Evolutionary conservation across 2,329 filamentous ascomycete genomes (phyloP), one percentile per base, ranked within the genome.

Genomic region (Rutstroemia sp.): DNA sequence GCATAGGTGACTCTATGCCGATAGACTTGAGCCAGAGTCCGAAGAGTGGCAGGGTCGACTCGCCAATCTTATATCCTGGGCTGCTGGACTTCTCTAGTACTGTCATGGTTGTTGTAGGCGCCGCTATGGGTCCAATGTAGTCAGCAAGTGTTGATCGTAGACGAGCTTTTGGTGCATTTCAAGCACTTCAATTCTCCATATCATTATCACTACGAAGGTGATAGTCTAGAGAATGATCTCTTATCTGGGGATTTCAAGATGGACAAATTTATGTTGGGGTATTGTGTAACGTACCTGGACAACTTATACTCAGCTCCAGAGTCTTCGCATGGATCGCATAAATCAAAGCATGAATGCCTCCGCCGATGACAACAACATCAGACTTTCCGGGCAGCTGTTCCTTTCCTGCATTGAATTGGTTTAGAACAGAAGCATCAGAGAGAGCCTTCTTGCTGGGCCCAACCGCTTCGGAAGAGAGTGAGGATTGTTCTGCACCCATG

Each of bases 51-150:
- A 67, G 61, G 7, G 65, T 67, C 14, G 59, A 62, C 50, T 67
- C 65, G 41, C 65, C 63, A 25, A 67, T 66, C 42, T 67, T 67
- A 55, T 67, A 65, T 19, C 54, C 54, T 18, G 65, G 65, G 3
- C 49, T 52, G 18, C 16, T 7, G n/a, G 52, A 59, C 42, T 64
- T 65, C 27, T 66, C 65, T 4, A 67, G 18, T 16, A 63, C 41
- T 3, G 60, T 64, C 9, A 64, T 50, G 37, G 18, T 49, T 46
- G 52, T 39, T 23, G 23, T 4, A 4, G 39, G 4, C n/a, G 30
- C 45, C n/a, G 14, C 30, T 9, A 39, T 38, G 41, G 4, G 4
- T 14, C 5, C 4, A 41, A 30, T 5, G 19, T 21, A 4, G 18
- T 54, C 18, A 49, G 37, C 23, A 37, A 49, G 18, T 54, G 45